Evolutionary conservation across 2,329 filamentous ascomycete genomes (phyloP), one percentile per base, ranked within the genome.

Genomic region (Knoxdaviesia proteae): DNA sequence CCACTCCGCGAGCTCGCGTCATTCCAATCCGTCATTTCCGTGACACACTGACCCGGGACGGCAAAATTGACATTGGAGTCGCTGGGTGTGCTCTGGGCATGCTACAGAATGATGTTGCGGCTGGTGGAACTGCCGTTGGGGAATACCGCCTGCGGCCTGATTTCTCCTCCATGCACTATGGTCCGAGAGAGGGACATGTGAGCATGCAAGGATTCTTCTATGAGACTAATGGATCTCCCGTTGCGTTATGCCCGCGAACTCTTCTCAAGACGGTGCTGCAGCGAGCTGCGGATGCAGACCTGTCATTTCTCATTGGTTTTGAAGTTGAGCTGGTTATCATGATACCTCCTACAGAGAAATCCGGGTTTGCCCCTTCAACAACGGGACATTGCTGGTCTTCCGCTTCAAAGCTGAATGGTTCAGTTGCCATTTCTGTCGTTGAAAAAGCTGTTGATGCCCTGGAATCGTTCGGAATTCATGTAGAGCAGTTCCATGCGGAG

Each of bases 301-400:
- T 84, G 3, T 57, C 64, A 3, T 73, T 86, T 40, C 62, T 77
- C 0, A 58, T 84, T 10, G 84, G 84, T 0, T 92, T 90, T 49
- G 84, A 93, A 56, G 74, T 92, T 36, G 84, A 92, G 56, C 71
- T 90, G 7, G 67, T 82, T 1, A 76, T 92, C 48, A 62, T 88
- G 48, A 65, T 67, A 36, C 65, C 66, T 20, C 20, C 20, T 20
- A 20, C 20, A 20, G 20, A 20, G 20, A 20, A 3, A 20, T 20
- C 5, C 46, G 49, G 1, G 48, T 53, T 2, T 55, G 57, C 4
- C 51, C 54, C n/a, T 62, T 59, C 36, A 56, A 59, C 6, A 52
- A 64, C 67, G 39, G 75, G 74, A 1, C 81, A 88, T 51, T 74
- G 76, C 1, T 88, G 80, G 80, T 77, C 74, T 0, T 69, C 74